These are phyloP conservation scores for Annulohypoxylon truncatum DNA, from an alignment of 2,329 filamentous ascomycete species.

Conservation along the genomic window DNA sequence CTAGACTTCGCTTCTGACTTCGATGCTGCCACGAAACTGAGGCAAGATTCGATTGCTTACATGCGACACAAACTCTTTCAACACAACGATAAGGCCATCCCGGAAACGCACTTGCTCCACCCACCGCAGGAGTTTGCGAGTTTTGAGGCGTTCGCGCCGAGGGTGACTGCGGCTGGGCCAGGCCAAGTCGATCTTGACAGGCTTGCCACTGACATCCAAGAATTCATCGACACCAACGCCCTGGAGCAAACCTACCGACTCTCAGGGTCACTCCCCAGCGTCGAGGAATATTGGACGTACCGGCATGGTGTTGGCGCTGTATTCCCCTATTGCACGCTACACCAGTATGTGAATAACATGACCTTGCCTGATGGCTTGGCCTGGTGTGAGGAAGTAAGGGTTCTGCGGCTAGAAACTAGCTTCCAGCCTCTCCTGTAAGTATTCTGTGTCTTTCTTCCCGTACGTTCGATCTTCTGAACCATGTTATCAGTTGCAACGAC, in stretches of 20 bases:
- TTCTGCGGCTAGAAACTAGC: constrained; percentile 35
- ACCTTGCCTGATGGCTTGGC: constrained; percentile 29
- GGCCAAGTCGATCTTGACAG: constrained; percentile 24
- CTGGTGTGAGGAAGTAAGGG: constrained; percentile 33
- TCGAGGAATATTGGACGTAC: constrained; percentile 39
- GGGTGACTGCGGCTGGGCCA: constrained; percentile 10
- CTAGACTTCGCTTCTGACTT: constrained; percentile 38
- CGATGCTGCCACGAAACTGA: constrained; percentile 32
- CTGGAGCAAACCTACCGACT: constrained; percentile 38
- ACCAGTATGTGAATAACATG: constrained; percentile 38
- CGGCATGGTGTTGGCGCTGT: constrained; percentile 39
- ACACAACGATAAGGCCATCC: not conserved
- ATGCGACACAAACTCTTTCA: constrained; percentile 12
- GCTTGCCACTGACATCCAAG: constrained; percentile 29
- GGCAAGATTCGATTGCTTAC: constrained; percentile 31
- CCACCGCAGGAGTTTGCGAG: constrained; percentile 30
- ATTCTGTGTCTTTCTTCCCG: not conserved
- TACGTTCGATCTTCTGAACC: not conserved
- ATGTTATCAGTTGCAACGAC: constrained; percentile 32
- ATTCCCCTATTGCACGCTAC: constrained; percentile 31
- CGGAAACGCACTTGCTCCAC: not conserved
- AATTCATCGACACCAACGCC: constrained; percentile 39
- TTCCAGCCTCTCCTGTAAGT: constrained; percentile 37
- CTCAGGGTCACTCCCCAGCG: constrained; percentile 26
- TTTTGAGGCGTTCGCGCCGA: constrained; percentile 28